A percentile compares a stretch with the other conserved stretches of the same genome.
Conservation (phyloP, 2,329 filamentous ascomycete genomes). For the Aspergillus amoenus region DNA sequence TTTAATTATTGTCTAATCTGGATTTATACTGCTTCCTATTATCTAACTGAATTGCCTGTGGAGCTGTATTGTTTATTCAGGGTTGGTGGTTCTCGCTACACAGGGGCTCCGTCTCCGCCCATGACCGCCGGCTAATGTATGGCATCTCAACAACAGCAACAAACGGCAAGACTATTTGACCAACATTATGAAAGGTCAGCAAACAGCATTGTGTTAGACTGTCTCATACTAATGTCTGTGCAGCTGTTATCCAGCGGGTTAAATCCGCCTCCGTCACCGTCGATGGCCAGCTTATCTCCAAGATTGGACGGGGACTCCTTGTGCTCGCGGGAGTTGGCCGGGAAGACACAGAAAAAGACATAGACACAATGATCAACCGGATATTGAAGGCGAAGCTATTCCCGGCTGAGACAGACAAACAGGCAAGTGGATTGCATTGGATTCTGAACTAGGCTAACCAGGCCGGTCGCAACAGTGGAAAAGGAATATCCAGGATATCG, state of each 20-base stretch:
- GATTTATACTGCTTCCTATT: background rate
- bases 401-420: conserved; percentile 74
- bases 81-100: background rate
- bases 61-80: background rate
- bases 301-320: conserved; percentile 84
- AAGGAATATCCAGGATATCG: conserved; percentile 79
- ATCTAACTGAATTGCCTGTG: background rate
- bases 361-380: conserved; percentile 78
- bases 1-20: background rate
- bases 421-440: conserved; percentile 47
- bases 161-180: background rate
- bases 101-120: background rate
- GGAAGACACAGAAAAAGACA: conserved; percentile 86
- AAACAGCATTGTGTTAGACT: background rate
- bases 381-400: conserved; percentile 88
- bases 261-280: conserved; percentile 95
- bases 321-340: conserved; percentile 90
- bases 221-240: background rate
- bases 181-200: conserved; percentile 43
- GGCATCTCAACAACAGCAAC: background rate
- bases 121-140: background rate
- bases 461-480: conserved; percentile 71
- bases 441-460: background rate
- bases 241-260: conserved; percentile 90
- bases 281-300: conserved; percentile 83